Evolutionary conservation across 768 basidiomycete genomes (phyloP).

Genomic region (Cystobasidiopsis lactophilus): DNA sequence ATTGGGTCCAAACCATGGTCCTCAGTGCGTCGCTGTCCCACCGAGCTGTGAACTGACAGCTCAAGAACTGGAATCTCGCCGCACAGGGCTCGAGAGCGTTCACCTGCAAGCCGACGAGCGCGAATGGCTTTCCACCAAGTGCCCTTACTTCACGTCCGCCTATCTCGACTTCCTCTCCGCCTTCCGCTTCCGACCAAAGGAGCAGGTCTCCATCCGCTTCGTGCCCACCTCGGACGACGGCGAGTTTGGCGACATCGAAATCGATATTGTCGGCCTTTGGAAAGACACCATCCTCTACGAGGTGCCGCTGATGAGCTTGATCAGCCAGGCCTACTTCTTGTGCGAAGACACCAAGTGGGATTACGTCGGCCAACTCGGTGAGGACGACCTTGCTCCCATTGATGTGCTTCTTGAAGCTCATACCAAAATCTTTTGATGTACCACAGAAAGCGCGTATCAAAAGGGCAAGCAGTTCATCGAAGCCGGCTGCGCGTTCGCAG

Average conservation of each 20-base stretch:
- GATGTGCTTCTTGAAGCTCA: background rate
- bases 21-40: conserved; percentile 29
- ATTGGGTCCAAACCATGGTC: conserved; percentile 36
- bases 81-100: conserved; percentile 45
- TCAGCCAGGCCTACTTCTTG: conserved; percentile 74
- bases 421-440: conserved; percentile 3
- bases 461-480: conserved; percentile 47
- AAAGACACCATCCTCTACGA: conserved; percentile 57
- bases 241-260: conserved; percentile 41
- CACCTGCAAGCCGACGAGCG: conserved; percentile 40
- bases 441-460: conserved; percentile 45
- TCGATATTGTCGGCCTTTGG: conserved; percentile 33
- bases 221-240: conserved; percentile 34
- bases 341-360: conserved; percentile 58
- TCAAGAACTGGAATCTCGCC: background rate
- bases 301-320: conserved; percentile 75
- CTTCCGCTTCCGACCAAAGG: conserved; percentile 22
- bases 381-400: conserved; percentile 5
- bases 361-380: conserved; percentile 60
- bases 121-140: conserved; percentile 41
- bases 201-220: conserved; percentile 34
- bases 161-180: conserved; percentile 54
- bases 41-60: background rate
- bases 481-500: conserved; percentile 49
- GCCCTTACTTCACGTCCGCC: conserved; percentile 45